Percentiles rank a stretch among this genome's conserved stretches.
These are phyloP conservation scores for Chrysosporium keratinophilum DNA, from an alignment of 2,329 filamentous ascomycete genomes.

Conservation along the genomic window DNA sequence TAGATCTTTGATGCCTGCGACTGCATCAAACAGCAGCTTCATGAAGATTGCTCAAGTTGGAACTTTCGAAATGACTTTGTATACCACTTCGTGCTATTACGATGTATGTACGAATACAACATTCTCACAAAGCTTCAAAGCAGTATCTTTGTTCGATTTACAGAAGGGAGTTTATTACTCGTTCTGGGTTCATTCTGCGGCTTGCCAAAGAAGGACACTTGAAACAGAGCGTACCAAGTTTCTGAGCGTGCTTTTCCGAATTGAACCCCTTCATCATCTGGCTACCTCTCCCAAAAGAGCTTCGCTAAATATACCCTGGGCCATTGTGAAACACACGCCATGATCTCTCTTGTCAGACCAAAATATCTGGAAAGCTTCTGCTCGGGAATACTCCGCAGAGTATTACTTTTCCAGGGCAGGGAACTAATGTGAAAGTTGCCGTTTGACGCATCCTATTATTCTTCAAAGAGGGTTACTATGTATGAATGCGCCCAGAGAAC, in stretches of 20 bases:
- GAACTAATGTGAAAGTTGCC: too few species aligned
- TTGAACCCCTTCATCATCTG: background rate
- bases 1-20: background rate
- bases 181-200: background rate
- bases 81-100: background rate
- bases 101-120: background rate
- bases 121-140: background rate
- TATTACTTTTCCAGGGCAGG: too few species aligned
- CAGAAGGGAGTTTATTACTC: background rate
- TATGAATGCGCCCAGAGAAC: too few species aligned
- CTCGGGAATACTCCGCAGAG: too few species aligned
- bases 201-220: background rate
- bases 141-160: background rate
- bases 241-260: background rate
- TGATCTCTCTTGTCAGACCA: background rate
- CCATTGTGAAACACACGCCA: background rate
- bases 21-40: background rate
- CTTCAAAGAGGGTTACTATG: too few species aligned
- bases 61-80: background rate
- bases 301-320: background rate
- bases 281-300: background rate
- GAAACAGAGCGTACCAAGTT: slow-evolving; percentile 9
- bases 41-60: background rate
- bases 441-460: too few species aligned
- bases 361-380: too few species aligned